Conservation (phyloP, 2,329 filamentous ascomycete genomes). For the Botrytis deweyae region DNA sequence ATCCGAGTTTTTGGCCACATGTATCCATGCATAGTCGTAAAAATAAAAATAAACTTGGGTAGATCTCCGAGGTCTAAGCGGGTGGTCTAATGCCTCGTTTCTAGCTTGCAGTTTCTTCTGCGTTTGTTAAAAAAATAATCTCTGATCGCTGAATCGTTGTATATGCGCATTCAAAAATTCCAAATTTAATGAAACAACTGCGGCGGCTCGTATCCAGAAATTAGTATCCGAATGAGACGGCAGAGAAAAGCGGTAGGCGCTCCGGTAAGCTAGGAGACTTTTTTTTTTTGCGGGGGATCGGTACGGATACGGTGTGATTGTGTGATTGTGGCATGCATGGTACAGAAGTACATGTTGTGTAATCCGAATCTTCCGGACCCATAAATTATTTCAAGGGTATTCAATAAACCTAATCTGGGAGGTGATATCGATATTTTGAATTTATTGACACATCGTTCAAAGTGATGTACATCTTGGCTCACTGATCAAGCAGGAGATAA, state of each 20-base stretch:
- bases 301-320: background rate
- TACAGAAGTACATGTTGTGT: background rate
- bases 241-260: background rate
- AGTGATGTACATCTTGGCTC: background rate
- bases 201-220: background rate
- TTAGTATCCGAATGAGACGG: background rate
- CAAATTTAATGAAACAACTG: background rate
- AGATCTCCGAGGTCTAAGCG: background rate
- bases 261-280: background rate
- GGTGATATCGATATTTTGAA: background rate
- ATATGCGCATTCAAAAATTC: background rate
- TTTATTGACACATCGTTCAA: background rate
- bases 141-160: background rate
- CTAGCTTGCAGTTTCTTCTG: background rate
- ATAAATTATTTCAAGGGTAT: background rate
- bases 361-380: background rate
- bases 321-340: constrained; percentile 5
- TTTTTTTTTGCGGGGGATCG: constrained; percentile 8
- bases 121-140: too few species aligned
- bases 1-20: background rate
- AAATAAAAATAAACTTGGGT: background rate
- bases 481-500: background rate
- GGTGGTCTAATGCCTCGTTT: background rate
- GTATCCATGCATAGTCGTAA: background rate
- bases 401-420: background rate